Conservation (phyloP, 2,329 filamentous ascomycete species). For the Cryphonectria parasitica region DNA sequence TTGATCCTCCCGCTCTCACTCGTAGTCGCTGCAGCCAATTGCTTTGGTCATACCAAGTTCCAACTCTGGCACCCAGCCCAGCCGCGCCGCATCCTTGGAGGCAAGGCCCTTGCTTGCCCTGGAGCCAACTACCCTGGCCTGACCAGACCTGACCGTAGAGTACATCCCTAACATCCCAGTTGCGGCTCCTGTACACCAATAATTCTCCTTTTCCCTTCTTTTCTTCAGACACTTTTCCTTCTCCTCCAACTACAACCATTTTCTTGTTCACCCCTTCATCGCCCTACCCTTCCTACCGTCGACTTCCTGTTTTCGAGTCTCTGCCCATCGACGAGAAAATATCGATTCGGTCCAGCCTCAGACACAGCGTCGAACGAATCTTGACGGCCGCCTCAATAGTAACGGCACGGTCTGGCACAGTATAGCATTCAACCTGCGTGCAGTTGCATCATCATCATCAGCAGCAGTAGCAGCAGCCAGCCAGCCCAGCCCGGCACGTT, state of each 20-base stretch:
- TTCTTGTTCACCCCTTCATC: neutral
- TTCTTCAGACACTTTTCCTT: neutral
- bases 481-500: neutral
- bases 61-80: neutral
- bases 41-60: neutral
- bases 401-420: neutral
- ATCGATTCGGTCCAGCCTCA: neutral
- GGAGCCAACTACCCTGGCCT: neutral
- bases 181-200: conserved; percentile 1
- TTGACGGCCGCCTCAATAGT: neutral
- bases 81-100: conserved; percentile 2
- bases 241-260: neutral
- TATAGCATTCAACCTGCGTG: neutral
- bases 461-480: too few species aligned
- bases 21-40: neutral
- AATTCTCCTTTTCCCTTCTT: neutral
- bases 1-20: conserved; percentile 1
- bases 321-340: neutral
- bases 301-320: neutral
- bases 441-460: neutral
- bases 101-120: neutral
- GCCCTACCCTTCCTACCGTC: neutral
- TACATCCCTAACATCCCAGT: neutral
- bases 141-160: neutral
- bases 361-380: neutral